phyloP scores from a whole-genome alignment of 2,329 filamentous ascomycete genomes.

The Amesomyces nigricolor region DNA sequence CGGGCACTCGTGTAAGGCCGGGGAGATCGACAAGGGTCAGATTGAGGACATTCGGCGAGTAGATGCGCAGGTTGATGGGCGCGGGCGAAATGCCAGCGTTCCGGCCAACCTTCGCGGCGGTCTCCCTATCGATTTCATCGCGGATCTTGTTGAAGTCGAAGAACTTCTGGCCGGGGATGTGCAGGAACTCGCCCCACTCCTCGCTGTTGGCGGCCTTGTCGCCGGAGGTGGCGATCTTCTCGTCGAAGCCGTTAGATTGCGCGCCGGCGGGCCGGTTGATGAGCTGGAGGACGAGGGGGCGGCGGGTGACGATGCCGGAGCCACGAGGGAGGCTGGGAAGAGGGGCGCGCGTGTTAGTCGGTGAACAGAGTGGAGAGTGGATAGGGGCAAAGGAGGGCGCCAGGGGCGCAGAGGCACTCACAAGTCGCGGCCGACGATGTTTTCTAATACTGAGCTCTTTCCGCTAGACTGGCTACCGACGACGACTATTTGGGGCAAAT shows the following conservation, averaged over 20 bases:
- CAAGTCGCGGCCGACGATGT: constrained; percentile 99
- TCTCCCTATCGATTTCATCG: constrained; percentile 95
- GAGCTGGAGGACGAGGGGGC: constrained; percentile 92
- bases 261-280: constrained; percentile 73
- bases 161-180: constrained; percentile 96
- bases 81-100: constrained; percentile 95
- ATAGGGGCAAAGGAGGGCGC: constrained; percentile 6
- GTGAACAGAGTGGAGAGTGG: constrained; percentile 17
- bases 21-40: constrained; percentile 94
- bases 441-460: constrained; percentile 98
- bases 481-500: constrained; percentile 95
- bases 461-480: constrained; percentile 98
- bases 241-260: constrained; percentile 67
- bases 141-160: constrained; percentile 97
- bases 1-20: constrained; percentile 91
- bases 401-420: constrained; percentile 46
- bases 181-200: constrained; percentile 98
- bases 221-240: constrained; percentile 58
- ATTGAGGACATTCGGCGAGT: constrained; percentile 96
- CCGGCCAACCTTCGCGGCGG: constrained; percentile 89
- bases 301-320: constrained; percentile 92
- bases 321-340: constrained; percentile 78
- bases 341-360: constrained; percentile 13
- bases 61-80: constrained; percentile 96
- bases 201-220: constrained; percentile 88